Base-by-base conservation (phyloP, 2,329 filamentous ascomycete species). In the Penicillium sp. region DNA sequence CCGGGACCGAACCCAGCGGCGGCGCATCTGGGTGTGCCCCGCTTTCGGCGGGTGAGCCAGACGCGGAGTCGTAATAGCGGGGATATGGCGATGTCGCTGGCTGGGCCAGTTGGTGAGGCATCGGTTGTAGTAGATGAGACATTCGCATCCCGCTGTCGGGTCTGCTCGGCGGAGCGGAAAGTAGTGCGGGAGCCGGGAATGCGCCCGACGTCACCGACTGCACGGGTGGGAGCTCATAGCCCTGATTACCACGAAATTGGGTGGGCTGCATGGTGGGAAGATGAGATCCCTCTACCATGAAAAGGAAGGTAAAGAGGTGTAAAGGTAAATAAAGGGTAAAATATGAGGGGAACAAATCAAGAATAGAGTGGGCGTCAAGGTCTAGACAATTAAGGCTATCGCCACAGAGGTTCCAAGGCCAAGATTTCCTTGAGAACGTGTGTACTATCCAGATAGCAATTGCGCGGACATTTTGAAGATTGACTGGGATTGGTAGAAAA, bases 101-200 rank as follows among this genome's bases (percentile, higher is more conserved):
- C 13, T 63, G 57, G 14, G 65, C 56, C 13, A 62, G 58, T 16
- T 66, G 67, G 18, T 67, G 67, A 0, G 66, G 52, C 51, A 73
- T 63, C 14, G 69, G 71, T 54, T 76, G 74, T 41, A 76, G 57
- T 34, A 75, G 66, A 66, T 74, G 73, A 30, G 72, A 64, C 70
- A 76, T 75, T 34, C 70, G 70, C 64, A 77, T 60, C 27, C 71
- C 71, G 55, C 72, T 75, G 50, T 64, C 64, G 11, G 73, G 69
- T 56, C 72, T 70, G 60, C 69, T 72, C 36, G 72, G 71, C 53
- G 72, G 69, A 58, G 70, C 68, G 58, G 73, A 73, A 44, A 69
- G 64, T 42, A 72, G 55, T 39, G 65, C 62, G 34, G 70, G 61
- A 39, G 64, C 62, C 38, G 62, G 65, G 51, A 70, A 67, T 43